Evolutionary conservation across 2,329 filamentous ascomycete species (phyloP), one percentile per base, ranked within the genome.

Genomic region (Macrophomina phaseolina): DNA sequence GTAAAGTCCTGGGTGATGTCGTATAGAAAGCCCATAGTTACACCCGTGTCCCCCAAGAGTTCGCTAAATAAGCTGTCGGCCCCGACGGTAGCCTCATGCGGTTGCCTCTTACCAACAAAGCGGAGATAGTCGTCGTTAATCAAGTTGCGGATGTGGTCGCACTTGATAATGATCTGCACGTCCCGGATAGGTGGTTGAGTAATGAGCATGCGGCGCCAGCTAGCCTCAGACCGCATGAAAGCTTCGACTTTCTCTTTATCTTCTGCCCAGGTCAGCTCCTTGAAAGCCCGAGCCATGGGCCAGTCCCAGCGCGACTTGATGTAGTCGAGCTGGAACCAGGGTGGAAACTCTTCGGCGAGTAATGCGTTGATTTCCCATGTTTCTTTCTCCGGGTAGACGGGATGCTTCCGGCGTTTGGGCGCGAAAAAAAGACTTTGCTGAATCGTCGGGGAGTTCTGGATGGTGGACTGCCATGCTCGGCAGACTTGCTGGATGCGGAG

Each of bases 181-280:
- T 60, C 46, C 11, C 55, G 42, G 16, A 60, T 18, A 9, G 64
- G 64, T 9, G 64, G 64, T 32, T 66, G 64, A 7, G 46, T 60
- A 8, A 67, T 18, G 14, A 67, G 56, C 65, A 67, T 67, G 18
- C 58, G 45, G 14, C 65, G 55, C 65, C 65, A 67, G 34, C 65
- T 67, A 1, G 65, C 65, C n/a, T 64, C 56, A 16, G 45, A 34
- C 12, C 65, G 46, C 42, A 61, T 52, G 11, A 63, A 63, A 2
- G 65, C 65, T 8, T 34, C 23, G 23, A 8, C n/a, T 14, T n/a
- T 40, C 14, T 7, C 9, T 36, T 32, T 28, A 16, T 64, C 61
- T 7, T 5, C 4, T 3, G 48, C 38, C 61, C 61, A 64, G 4
- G 48, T 38, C 36, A 64, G 61, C 18, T 49, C 58, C 4, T 36